Base-by-base conservation (phyloP, 352 stramenopile species). In the Phytophthora pistaciae region DNA sequence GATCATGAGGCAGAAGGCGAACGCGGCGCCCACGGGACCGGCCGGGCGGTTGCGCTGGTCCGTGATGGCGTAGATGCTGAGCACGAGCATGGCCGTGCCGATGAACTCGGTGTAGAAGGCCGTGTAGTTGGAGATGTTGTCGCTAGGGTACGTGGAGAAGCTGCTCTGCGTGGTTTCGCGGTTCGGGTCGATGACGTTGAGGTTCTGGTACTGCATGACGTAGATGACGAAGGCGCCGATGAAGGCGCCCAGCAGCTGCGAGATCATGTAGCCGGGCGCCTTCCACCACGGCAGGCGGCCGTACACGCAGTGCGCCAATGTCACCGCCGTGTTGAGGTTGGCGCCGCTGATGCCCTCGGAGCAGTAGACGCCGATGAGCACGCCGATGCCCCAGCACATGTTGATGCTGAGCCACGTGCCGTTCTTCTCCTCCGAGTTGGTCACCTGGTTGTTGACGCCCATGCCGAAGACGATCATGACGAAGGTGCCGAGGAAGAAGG, bases 331-430 rank as follows among this genome's bases (percentile, higher is more conserved):
- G 68, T 90, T 90, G n/a, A 90, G 53, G 70, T 90, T 79, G 25
- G 72, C 80, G 27, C 80, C 78, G 49, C 71, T 83, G 21, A 85
- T 61, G 52, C 79, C 73, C 5, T 78, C 78, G 1, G 69, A 70
- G n/a, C 40, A 64, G 60, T 90, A 75, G 6, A 90, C 74, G 49
- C 70, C 78, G 25, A 88, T 66, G 70, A 90, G 38, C 27, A 60
- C 63, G 20, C 59, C 82, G 56, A 50, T 50, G 42, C 42, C 42
- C 42, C 42, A 50, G 42, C 42, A 50, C 42, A 50, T 50, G 42
- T 75, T 86, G 73, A 89, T 86, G 64, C 79, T 86, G 20, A 84
- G 70, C 68, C 79, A 87, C 61, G 78, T 85, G 58, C 82, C 82
- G 55, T 79, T 83, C 27, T 55, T 64, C 18, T 75, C 72, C 3